phyloP scores from a whole-genome alignment of 1,284 basidiomycete genomes.

The Irpex sp. region DNA sequence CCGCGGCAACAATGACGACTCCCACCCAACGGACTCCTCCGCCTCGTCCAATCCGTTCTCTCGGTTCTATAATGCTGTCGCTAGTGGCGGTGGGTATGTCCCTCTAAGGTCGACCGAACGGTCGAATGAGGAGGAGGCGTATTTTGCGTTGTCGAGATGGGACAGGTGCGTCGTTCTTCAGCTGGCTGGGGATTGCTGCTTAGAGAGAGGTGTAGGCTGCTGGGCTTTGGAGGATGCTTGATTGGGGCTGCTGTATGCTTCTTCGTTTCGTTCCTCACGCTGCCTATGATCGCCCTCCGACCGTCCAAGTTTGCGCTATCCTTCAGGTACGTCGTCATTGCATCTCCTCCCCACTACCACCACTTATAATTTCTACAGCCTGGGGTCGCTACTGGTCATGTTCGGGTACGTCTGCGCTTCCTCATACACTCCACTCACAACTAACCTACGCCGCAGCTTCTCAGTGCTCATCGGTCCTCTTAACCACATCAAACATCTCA shows the following conservation, averaged over 20 bases:
- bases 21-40: slow-evolving; percentile 37
- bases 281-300: slow-evolving; percentile 79
- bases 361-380: slow-evolving; percentile 31
- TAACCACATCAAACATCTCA: slow-evolving; percentile 86
- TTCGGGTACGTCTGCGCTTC: slow-evolving; percentile 53
- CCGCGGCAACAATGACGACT: slow-evolving; percentile 68
- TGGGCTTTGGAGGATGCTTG: slow-evolving; percentile 92
- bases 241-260: slow-evolving; percentile 93
- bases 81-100: slow-evolving; percentile 76
- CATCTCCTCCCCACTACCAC: neutral
- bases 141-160: slow-evolving; percentile 89
- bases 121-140: slow-evolving; percentile 95
- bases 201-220: slow-evolving; percentile 44
- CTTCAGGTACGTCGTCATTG: slow-evolving; percentile 57
- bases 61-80: slow-evolving; percentile 69
- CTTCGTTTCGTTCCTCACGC: slow-evolving; percentile 88
- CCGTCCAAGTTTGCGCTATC: slow-evolving; percentile 87
- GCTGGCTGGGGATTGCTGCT: neutral
- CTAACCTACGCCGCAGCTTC: slow-evolving; percentile 46
- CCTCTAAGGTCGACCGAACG: slow-evolving; percentile 80
- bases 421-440: slow-evolving; percentile 9
- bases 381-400: slow-evolving; percentile 85
- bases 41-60: slow-evolving; percentile 53
- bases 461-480: slow-evolving; percentile 81
- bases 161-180: slow-evolving; percentile 51